A percentile compares a stretch with the other conserved stretches of the same genome.
phyloP scores from a whole-genome alignment of 225 moss, liverwort and hornwort species.

The Neckera pumila region DNA sequence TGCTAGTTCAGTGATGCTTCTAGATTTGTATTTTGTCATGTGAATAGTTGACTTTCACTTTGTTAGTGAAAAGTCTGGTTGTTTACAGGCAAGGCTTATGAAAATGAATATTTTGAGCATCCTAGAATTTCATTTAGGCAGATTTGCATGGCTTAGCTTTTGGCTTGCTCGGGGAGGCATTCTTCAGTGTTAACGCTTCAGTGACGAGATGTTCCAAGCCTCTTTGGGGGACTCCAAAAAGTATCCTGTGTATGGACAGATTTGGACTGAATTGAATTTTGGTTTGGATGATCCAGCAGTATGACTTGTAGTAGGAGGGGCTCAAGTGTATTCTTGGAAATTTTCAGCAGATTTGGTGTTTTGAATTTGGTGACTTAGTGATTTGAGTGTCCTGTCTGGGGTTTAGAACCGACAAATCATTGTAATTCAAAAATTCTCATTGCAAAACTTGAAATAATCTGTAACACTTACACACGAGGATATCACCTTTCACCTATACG shows the following conservation, averaged over 20 bases:
- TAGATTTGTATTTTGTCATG: not conserved
- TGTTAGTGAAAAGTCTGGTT: not conserved
- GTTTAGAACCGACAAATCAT: not conserved
- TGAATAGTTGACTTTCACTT: not conserved
- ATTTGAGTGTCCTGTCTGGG: not conserved
- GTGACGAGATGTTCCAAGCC: not conserved
- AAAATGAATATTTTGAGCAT: not conserved
- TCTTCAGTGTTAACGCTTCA: too few species aligned
- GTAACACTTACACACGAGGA: too few species aligned
- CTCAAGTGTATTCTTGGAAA: not conserved
- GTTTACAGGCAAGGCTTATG: not conserved
- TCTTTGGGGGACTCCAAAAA: not conserved
- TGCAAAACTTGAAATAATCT: not conserved
- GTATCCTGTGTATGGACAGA: not conserved
- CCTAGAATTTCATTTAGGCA: not conserved
- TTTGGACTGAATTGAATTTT: not conserved
- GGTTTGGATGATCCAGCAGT: not conserved
- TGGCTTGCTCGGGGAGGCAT: not conserved
- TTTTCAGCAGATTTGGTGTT: not conserved
- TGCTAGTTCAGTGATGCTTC: not conserved
- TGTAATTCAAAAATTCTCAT: not conserved
- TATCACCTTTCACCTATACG: not conserved
- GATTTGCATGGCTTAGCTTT: not conserved
- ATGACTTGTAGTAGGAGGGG: not conserved
- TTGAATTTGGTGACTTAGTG: not conserved